These are phyloP conservation scores for Clathrus columnatus DNA, from an alignment of 768 basidiomycete genomes.

Conservation along the genomic window DNA sequence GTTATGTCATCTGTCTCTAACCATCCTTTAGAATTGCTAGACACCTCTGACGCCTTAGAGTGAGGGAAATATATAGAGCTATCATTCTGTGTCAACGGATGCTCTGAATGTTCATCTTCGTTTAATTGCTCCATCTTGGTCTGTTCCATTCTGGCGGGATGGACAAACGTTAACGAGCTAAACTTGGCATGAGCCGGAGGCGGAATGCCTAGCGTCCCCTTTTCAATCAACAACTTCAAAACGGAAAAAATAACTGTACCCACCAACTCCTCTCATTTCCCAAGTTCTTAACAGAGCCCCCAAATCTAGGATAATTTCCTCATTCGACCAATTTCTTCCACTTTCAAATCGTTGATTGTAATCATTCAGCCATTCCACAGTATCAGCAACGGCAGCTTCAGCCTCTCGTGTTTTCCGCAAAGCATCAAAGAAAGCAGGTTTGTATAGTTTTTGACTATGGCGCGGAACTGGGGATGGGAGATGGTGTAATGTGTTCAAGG, in stretches of 20 bases:
- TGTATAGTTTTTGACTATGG: conserved; percentile 72
- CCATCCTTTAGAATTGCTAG: conserved; percentile 20
- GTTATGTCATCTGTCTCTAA: conserved; percentile 30
- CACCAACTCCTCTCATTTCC: conserved; percentile 21
- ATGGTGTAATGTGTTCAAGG: conserved; percentile 77
- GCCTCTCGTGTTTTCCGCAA: conserved; percentile 50
- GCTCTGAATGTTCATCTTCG: conserved; percentile 7
- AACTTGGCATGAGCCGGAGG: conserved; percentile 38
- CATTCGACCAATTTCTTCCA: conserved; percentile 40
- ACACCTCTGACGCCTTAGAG: conserved; percentile 26
- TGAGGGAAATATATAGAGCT: conserved; percentile 23
- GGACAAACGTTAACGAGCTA: conserved; percentile 40
- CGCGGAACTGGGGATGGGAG: conserved; percentile 81
- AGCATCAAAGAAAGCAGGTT: conserved; percentile 77
- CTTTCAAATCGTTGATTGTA: not conserved
- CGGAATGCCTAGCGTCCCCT: not conserved
- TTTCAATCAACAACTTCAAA: not conserved
- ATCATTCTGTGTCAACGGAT: not conserved
- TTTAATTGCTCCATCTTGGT: conserved; percentile 15
- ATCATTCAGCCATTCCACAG: conserved; percentile 47
- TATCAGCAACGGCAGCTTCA: conserved; percentile 47
- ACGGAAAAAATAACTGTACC: conserved; percentile 14
- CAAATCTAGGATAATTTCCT: conserved; percentile 45
- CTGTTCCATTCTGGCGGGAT: conserved; percentile 13
- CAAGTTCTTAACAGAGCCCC: conserved; percentile 49